Evolutionary conservation across 78 protist genomes (phyloP).

Genomic region (Parvularia atlantis): DNA sequence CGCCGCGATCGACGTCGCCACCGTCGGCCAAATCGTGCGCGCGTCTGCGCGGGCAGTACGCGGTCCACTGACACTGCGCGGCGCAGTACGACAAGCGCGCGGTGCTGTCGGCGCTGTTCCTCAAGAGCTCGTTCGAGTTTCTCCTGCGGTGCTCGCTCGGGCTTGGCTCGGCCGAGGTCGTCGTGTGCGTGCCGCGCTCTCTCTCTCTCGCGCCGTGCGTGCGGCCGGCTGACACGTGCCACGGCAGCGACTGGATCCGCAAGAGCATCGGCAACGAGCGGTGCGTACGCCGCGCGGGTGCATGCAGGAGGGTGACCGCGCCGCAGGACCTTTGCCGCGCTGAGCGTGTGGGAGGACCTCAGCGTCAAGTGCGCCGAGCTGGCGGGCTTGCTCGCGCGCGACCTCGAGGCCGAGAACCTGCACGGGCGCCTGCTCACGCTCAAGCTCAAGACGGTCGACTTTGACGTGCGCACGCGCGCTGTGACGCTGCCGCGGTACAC

Average conservation of each 20-base stretch:
- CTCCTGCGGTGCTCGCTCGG: constrained; percentile 8
- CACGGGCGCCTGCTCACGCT: constrained; percentile 2
- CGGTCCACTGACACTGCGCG: constrained; percentile 8
- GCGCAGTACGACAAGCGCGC: neutral
- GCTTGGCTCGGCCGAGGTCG: neutral
- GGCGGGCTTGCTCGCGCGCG: neutral
- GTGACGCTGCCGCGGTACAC: neutral
- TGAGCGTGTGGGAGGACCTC: too few species aligned
- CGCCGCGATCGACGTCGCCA: neutral
- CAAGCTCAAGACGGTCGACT: constrained; percentile 20
- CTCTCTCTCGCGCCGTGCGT: neutral
- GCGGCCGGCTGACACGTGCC: neutral
- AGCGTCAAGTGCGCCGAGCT: neutral
- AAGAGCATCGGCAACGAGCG: constrained; percentile 18
- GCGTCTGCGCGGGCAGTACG: too few species aligned
- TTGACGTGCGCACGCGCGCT: constrained; percentile 11
- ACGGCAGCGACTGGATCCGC: neutral
- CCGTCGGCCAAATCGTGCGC: too few species aligned
- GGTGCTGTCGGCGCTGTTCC: neutral
- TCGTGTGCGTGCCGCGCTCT: neutral
- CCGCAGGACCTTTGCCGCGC: neutral
- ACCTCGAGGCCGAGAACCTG: neutral
- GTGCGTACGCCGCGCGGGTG: neutral
- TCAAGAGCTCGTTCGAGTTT: neutral
- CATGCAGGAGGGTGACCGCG: neutral